Percentiles rank a stretch among this genome's conserved stretches.
Conservation (phyloP, 108 stramenopile genomes). For the Cyclotella cryptica region DNA sequence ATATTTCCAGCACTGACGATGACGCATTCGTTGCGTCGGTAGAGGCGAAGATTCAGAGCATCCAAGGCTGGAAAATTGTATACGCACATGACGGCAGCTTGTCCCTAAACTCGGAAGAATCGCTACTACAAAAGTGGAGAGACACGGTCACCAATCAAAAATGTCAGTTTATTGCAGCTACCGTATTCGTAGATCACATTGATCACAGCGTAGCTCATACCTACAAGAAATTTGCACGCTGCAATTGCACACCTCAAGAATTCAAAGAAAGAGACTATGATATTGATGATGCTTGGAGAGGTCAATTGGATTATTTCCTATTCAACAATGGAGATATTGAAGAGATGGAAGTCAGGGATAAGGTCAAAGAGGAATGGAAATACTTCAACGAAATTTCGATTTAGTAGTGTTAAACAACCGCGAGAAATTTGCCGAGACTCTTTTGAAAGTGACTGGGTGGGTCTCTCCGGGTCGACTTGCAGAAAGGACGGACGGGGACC, state of each 20-base stretch:
- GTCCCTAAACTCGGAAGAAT: slow-evolving; percentile 15
- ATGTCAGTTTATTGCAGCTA: slow-evolving; percentile 36
- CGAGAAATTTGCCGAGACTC: slow-evolving; percentile 25
- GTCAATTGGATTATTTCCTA: slow-evolving; percentile 55
- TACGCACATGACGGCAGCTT: slow-evolving; percentile 34
- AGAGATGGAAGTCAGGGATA: slow-evolving; percentile 35
- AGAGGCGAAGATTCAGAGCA: slow-evolving; percentile 19
- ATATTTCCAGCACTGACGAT: slow-evolving; percentile 33
- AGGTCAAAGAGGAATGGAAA: slow-evolving; percentile 31
- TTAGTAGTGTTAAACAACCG: slow-evolving; percentile 35
- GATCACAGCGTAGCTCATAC: slow-evolving; percentile 46
- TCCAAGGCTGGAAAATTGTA: slow-evolving; percentile 37
- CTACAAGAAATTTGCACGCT: slow-evolving; percentile 27
- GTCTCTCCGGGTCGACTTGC: slow-evolving; percentile 5
- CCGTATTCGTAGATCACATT: slow-evolving; percentile 35
- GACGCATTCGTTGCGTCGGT: slow-evolving; percentile 21
- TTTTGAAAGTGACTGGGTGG: slow-evolving; percentile 47
- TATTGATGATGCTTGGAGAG: slow-evolving; percentile 22
- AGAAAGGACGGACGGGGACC: slow-evolving; percentile 11
- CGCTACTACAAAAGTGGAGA: slow-evolving; percentile 20
- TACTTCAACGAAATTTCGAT: slow-evolving; percentile 43
- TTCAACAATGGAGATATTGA: slow-evolving; percentile 23
- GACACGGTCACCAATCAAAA: slow-evolving; percentile 23
- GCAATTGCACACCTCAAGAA: slow-evolving; percentile 28
- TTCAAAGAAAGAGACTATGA: slow-evolving; percentile 28